A percentile compares a stretch with the other conserved stretches of the same genome.
Conservation (phyloP, 164 flowering plant species). For the Pachysandra terminalis region DNA sequence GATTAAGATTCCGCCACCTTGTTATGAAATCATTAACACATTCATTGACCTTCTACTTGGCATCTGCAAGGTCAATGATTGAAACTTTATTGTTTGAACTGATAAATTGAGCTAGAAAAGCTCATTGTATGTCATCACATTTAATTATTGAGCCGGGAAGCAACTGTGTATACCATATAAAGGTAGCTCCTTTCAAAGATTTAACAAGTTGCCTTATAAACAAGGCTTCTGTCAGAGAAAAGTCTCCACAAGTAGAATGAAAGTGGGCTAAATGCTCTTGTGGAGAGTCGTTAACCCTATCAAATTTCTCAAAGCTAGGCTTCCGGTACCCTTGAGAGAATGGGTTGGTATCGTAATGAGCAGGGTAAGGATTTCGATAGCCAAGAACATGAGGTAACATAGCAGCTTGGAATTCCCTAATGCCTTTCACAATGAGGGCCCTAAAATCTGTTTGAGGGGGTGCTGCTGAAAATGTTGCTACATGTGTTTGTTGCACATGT, state of each 20-base stretch:
- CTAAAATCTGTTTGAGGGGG: no score
- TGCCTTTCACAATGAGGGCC: no score
- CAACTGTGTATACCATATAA: not conserved
- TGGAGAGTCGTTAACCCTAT: not conserved
- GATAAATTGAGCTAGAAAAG: not conserved
- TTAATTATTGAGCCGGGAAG: not conserved
- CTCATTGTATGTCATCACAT: not conserved
- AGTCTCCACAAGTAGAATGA: not conserved
- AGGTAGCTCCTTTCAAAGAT: not conserved
- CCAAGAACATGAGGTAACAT: no score
- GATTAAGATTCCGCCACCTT: not conserved
- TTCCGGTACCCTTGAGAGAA: not conserved
- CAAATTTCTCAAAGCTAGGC: no score
- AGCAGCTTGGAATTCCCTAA: no score
- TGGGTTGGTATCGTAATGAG: not conserved
- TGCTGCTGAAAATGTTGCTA: no score
- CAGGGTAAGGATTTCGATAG: not conserved
- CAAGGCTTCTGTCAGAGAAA: no score
- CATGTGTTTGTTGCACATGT: no score
- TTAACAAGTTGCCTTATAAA: not conserved
- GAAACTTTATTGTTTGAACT: not conserved
- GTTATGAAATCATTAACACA: not conserved
- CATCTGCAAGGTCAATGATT: not conserved
- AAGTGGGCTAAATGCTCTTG: not conserved
- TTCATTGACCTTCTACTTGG: not conserved